Evolutionary conservation across 202 grass and related monocot species (phyloP), one percentile per base, ranked within the genome.

Genomic region (Musa balbisiana): DNA sequence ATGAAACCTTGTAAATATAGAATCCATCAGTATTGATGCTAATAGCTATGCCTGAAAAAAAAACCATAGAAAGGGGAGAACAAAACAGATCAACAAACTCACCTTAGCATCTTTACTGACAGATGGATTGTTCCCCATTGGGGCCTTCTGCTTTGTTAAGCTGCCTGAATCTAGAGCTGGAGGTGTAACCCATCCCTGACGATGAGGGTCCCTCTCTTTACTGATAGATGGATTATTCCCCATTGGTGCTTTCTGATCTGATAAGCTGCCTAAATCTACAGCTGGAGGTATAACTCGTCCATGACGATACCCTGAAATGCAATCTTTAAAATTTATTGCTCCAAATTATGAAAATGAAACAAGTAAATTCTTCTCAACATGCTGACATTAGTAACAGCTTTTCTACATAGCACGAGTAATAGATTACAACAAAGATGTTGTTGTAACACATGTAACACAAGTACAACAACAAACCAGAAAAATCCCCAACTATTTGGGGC

Each of bases 61-160:
- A 26, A 6, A 0, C 10, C 12, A 56, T 9, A 12, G 43, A 70
- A 70, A 70, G 19, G 15, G 11, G 16, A 43, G 29, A 43, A 43
- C 5, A 6, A 6, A 43, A 43, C 4, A 53, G 11, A 73, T 23
- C 20, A 22, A 63, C 20, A 62, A 50, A 20, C 73, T 76, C 27
- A 76, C 73, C 73, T 49, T 26, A 50, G 29, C 73, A 60, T 76
- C 73, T 76, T 76, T 76, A 76, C 26, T 62, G 49, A 55, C 23
- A 49, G 73, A 20, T 62, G 54, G 55, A 49, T 76, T 24, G 43
- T 76, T 67, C 29, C 51, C 68, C 50, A 88, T 76, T 21, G 89
- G 85, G 21, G 92, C 84, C 51, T 96, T 96, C 72, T 92, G 85
- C 55, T 96, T 96, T 49, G 87, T 82, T 55, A 96, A 78, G 68